phyloP scores from a whole-genome alignment of 441 rosid species.

The Rhodomyrtus psidioides region DNA sequence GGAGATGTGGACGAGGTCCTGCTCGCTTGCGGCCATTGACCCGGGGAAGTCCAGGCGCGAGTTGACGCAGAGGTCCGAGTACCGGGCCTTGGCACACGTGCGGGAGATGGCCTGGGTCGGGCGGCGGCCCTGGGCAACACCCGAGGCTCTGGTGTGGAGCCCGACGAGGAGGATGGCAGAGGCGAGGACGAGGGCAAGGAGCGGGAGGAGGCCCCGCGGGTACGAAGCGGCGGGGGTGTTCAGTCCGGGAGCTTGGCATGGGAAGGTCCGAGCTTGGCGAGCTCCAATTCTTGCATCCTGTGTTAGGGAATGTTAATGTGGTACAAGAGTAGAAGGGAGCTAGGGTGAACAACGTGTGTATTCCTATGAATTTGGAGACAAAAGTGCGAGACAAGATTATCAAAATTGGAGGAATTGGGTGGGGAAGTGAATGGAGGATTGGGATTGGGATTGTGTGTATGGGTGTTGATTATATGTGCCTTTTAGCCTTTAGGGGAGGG shows the following conservation, averaged over 20 bases:
- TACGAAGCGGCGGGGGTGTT: no score
- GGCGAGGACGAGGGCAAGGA: constrained; percentile 29
- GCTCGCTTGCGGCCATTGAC: constrained; percentile 40
- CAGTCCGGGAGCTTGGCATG: rapidly evolving
- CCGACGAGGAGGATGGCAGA: constrained; percentile 38
- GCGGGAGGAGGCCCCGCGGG: constrained; percentile 21
- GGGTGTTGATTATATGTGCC: not conserved
- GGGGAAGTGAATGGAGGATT: not conserved
- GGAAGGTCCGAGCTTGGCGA: not conserved
- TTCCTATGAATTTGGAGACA: not conserved
- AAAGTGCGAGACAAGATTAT: not conserved
- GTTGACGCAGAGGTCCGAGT: constrained; percentile 55
- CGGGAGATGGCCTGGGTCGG: constrained; percentile 51
- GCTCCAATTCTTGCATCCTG: not conserved
- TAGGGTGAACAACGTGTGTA: not conserved
- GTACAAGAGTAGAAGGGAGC: not conserved
- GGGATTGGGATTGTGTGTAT: not conserved
- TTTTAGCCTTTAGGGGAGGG: not conserved
- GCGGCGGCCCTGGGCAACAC: constrained; percentile 2
- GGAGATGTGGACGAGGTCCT: constrained; percentile 78
- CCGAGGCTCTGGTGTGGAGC: constrained; percentile 15
- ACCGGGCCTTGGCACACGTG: constrained; percentile 55
- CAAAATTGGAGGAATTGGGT: not conserved
- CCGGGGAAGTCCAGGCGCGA: constrained; percentile 71
- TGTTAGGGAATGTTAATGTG: not conserved